Evolutionary conservation across 768 basidiomycete genomes (phyloP).

Genomic region (Amanita jacksonii): DNA sequence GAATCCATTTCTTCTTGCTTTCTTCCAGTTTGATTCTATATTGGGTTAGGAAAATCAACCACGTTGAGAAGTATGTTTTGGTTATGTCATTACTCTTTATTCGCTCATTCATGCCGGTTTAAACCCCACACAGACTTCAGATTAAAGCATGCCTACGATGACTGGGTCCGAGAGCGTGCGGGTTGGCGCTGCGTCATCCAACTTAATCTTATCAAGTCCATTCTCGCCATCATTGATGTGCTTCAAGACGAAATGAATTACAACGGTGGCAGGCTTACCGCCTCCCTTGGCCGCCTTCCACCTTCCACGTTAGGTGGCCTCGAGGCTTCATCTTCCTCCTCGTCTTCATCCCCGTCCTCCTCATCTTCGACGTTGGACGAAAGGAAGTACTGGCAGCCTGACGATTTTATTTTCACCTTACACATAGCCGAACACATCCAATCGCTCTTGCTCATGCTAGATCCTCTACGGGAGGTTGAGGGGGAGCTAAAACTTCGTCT

Average conservation of each 20-base stretch:
- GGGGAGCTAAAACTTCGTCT: conserved; percentile 28
- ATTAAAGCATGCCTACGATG: conserved; percentile 50
- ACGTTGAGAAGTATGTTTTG: conserved; percentile 43
- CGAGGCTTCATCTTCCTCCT: too few species aligned
- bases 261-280: conserved; percentile 11
- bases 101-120: neutral
- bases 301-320: too few species aligned
- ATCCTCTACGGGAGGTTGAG: conserved; percentile 31
- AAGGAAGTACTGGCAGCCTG: too few species aligned
- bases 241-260: conserved; percentile 40
- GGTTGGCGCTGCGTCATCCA: conserved; percentile 73
- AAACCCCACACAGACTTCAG: conserved; percentile 66
- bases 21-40: neutral
- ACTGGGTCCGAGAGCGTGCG: conserved; percentile 54
- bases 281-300: too few species aligned
- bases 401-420: too few species aligned
- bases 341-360: neutral
- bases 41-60: conserved; percentile 42
- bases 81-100: conserved; percentile 4
- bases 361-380: too few species aligned
- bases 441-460: conserved; percentile 26
- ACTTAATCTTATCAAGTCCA: conserved; percentile 64
- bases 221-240: conserved; percentile 52
- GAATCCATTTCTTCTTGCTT: conserved; percentile 12
- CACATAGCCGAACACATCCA: conserved; percentile 24